Percentiles rank a stretch among this genome's conserved stretches.
phyloP scores from a whole-genome alignment of 1,284 basidiomycete species.

The Vanrija sp. region DNA sequence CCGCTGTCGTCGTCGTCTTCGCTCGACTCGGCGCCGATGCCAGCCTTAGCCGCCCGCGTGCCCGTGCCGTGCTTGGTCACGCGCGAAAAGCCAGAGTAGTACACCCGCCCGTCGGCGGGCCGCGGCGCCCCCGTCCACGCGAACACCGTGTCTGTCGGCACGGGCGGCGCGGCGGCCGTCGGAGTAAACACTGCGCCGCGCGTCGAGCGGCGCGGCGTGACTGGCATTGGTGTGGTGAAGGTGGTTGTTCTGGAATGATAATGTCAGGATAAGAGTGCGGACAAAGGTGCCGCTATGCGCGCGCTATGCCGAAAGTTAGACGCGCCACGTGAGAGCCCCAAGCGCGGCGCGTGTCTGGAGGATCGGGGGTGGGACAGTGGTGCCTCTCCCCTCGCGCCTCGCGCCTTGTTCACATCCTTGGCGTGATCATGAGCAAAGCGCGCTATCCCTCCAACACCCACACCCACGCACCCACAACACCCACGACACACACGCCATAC shows the following conservation, averaged over 20 bases:
- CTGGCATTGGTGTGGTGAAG: constrained; percentile 3
- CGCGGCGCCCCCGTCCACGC: constrained; percentile 23
- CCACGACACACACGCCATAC: no score
- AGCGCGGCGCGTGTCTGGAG: no score
- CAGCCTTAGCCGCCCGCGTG: neutral
- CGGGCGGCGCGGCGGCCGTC: constrained; percentile 6
- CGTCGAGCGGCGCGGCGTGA: constrained; percentile 40
- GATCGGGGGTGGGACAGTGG: no score
- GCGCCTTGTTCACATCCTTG: neutral
- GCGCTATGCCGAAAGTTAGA: neutral
- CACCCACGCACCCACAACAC: no score
- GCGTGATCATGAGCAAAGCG: neutral
- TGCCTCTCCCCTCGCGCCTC: no score
- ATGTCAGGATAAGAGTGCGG: neutral
- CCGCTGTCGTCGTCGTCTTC: neutral
- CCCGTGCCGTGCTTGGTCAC: neutral
- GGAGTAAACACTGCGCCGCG: constrained; percentile 38
- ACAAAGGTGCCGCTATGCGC: neutral
- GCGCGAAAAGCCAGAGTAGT: neutral
- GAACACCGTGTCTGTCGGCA: constrained; percentile 18
- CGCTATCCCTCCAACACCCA: no score
- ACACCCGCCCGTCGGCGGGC: neutral
- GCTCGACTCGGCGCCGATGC: neutral
- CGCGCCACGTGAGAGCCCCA: neutral
- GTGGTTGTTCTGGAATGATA: neutral